Evolutionary conservation across 164 flowering plant species (phyloP).

Genomic region (Echeveria elegans): DNA sequence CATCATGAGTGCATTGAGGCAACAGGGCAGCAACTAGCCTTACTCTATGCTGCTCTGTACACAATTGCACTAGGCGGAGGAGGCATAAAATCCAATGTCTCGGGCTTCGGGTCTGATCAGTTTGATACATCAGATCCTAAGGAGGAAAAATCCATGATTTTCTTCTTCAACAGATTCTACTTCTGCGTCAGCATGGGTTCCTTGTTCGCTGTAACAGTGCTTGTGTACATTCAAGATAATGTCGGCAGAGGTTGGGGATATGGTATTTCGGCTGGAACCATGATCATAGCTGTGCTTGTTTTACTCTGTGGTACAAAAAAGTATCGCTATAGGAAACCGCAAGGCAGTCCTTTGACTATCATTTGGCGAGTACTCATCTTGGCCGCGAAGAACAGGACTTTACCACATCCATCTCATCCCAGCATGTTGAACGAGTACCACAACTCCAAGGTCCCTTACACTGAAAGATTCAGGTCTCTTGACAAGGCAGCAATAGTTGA

Average conservation of each 20-base stretch:
- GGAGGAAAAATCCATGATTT: constrained; percentile 66
- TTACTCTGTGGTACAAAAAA: constrained; percentile 43
- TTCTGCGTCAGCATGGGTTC: constrained; percentile 74
- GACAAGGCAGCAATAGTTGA: constrained; percentile 80
- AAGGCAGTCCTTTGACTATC: constrained; percentile 77
- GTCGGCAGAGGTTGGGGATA: constrained; percentile 87
- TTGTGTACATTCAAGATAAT: too few species aligned
- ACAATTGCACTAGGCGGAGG: constrained; percentile 79
- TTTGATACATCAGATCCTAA: too few species aligned
- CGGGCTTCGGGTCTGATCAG: constrained; percentile 95
- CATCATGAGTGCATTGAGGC: constrained; percentile 56
- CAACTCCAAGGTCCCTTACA: constrained; percentile 43
- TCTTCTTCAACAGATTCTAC: too few species aligned
- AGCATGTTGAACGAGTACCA: constrained; percentile 45
- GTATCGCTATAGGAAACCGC: constrained; percentile 56
- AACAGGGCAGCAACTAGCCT: constrained; percentile 39
- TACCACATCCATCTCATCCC: constrained; percentile 46
- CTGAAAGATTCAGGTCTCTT: constrained; percentile 53
- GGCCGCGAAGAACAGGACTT: constrained; percentile 63
- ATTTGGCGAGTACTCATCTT: constrained; percentile 54
- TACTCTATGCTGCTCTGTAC: constrained; percentile 71
- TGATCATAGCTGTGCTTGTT: constrained; percentile 46
- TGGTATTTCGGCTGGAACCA: constrained; percentile 75
- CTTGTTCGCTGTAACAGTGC: constrained; percentile 72
- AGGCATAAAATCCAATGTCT: constrained; percentile 80